A percentile compares a stretch with the other conserved stretches of the same genome.
Evolutionary conservation across 106 monocot species (phyloP).

Genomic region (Chionographis japonica): DNA sequence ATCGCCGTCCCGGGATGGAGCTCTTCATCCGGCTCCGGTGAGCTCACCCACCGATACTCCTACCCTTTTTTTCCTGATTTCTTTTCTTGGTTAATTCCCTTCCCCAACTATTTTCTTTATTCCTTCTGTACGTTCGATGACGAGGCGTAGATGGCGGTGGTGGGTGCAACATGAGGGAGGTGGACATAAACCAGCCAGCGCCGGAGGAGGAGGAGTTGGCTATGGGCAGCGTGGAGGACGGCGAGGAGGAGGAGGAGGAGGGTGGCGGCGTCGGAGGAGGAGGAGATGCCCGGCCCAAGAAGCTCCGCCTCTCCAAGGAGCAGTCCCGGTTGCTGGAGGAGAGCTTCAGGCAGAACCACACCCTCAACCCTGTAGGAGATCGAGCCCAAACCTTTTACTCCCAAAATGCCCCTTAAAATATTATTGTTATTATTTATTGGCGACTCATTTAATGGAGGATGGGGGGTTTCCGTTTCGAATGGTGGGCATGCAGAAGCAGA

Average conservation of each 20-base stretch:
- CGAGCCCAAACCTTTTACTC: too few species aligned
- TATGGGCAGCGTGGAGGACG: slow-evolving; percentile 16
- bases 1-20: slow-evolving; percentile 49
- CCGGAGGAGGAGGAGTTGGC: slow-evolving; percentile 46
- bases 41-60: neutral
- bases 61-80: neutral
- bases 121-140: neutral
- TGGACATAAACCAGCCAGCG: slow-evolving; percentile 84
- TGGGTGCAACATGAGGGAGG: slow-evolving; percentile 42
- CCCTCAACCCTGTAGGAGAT: slow-evolving; percentile 59
- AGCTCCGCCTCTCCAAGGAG: slow-evolving; percentile 86
- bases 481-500: slow-evolving; percentile 61
- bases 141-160: slow-evolving; percentile 19
- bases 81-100: neutral
- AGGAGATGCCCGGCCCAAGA: slow-evolving; percentile 46
- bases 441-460: neutral
- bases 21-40: slow-evolving; percentile 35
- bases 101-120: neutral
- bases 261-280: slow-evolving; percentile 21
- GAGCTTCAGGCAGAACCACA: slow-evolving; percentile 84
- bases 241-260: slow-evolving; percentile 37
- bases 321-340: slow-evolving; percentile 82
- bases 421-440: neutral
- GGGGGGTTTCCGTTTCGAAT: neutral
- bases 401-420: too few species aligned